Conservation (phyloP, 1,284 basidiomycete species). For the Cutaneotrichosporon sp. region DNA sequence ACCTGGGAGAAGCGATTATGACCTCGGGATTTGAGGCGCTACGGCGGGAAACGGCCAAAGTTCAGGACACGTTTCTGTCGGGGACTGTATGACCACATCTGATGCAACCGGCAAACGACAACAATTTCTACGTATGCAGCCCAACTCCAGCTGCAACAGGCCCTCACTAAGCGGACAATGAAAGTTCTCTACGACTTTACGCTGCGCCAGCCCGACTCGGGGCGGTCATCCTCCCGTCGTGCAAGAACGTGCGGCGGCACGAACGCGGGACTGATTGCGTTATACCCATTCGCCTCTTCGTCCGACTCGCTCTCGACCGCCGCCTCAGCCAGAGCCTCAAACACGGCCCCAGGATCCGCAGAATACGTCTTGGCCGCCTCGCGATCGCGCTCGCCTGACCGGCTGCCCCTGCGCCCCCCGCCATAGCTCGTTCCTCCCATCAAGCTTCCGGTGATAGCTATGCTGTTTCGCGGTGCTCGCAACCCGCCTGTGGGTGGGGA, state of each 20-base stretch:
- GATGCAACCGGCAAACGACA: no score
- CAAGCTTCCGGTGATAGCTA: background rate
- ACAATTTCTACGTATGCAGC: no score
- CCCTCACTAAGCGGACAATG: no score
- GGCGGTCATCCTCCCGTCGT: slow-evolving; percentile 20
- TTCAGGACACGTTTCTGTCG: no score
- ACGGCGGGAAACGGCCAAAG: no score
- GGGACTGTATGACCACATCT: no score
- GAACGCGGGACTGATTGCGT: slow-evolving; percentile 18
- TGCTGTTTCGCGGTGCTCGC: background rate
- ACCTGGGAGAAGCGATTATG: no score
- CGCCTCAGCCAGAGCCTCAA: slow-evolving; percentile 34
- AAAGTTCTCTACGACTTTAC: slow-evolving; percentile 3
- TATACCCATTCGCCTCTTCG: slow-evolving; percentile 19
- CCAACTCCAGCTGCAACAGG: no score
- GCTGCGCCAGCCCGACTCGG: slow-evolving; percentile 37
- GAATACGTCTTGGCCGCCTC: slow-evolving; percentile 29
- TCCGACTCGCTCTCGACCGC: slow-evolving; percentile 20
- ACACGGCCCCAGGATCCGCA: slow-evolving; percentile 40
- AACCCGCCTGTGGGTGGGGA: background rate
- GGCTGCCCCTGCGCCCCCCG: slow-evolving; percentile 12
- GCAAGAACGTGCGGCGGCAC: slow-evolving; percentile 42
- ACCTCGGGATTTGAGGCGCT: no score
- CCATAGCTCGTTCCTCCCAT: background rate
- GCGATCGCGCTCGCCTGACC: slow-evolving; percentile 32